Base-by-base conservation (phyloP, 257 asterid genomes). In the Solanum paucissectum region DNA sequence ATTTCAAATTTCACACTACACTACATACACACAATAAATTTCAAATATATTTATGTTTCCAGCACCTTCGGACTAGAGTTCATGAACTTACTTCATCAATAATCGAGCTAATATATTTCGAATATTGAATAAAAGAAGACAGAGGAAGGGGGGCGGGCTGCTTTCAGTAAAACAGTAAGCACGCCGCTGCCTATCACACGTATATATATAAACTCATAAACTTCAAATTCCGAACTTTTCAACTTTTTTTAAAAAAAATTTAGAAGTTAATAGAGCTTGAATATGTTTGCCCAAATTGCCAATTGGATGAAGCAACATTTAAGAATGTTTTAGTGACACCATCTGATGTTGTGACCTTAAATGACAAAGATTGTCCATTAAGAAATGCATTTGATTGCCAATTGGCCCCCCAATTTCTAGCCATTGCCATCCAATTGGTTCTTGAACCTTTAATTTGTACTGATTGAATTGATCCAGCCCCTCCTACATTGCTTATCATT, bases 401-500 rank as follows among this genome's bases (percentile, higher is more conserved):
- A 90, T 95, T 97, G 5, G 93, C 96, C 16, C 99, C 99, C 99
- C 99, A 97, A 86, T 97, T 97, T 73, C 98, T 92, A 3, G 98
- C 92, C 98, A 95, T 94, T 5, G 96, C 3, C 90, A 91, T 87
- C 98, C 98, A 97, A 5, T 91, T 91, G 0, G 96, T 92, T 34
- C 49, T 94, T 16, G 98, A 85, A 6, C 98, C 99, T 91, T 95
- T 95, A 87, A 97, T 93, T 88, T 90, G 92, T 2, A 95, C 95
- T 5, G 98, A 93, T 40, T 49, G 87, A 38, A 95, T 73, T 5
- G 97, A 93, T 87, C 99, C 99, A 4, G 96, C 98, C 14, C 95
- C 95, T 0, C 91, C 99, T 32, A 97, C 98, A 38, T 97, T 95
- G 89, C 87, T 92, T 7, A 97, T 88, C 88, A 89, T 8, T 3